A percentile compares a stretch with the other conserved stretches of the same genome.
These are phyloP conservation scores for Clitopilus passeckerianus DNA, from an alignment of 768 basidiomycete species.

Conservation along the genomic window DNA sequence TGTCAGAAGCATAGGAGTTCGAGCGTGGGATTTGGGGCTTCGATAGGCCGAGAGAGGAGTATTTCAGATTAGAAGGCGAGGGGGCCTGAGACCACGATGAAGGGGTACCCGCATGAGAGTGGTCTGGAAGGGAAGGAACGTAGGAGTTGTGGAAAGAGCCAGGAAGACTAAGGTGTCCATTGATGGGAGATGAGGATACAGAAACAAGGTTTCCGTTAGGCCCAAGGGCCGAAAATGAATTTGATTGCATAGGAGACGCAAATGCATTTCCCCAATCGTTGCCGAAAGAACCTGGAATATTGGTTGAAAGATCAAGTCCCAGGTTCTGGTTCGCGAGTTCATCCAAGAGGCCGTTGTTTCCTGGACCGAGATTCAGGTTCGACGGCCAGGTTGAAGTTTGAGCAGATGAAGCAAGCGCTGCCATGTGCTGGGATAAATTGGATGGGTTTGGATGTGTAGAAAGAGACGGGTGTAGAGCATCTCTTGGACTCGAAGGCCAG, in stretches of 20 bases:
- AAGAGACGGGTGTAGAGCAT: conserved; percentile 30
- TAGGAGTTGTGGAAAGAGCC: conserved; percentile 22
- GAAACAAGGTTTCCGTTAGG: conserved; percentile 54
- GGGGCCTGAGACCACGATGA: conserved; percentile 24
- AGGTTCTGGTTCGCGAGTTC: conserved; percentile 10
- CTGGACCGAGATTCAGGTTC: conserved; percentile 18
- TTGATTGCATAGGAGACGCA: conserved; percentile 56
- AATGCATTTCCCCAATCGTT: conserved; percentile 55
- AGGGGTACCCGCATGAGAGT: conserved; percentile 16
- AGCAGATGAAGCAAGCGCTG: conserved; percentile 24
- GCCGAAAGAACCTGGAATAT: conserved; percentile 17
- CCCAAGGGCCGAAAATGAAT: conserved; percentile 55
- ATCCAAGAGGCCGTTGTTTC: conserved; percentile 10
- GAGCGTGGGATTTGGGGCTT: conserved; percentile 25
- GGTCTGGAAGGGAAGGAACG: conserved; percentile 12
- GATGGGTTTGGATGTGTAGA: conserved; percentile 15
- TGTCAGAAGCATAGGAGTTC: conserved; percentile 19
- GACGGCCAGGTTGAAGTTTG: conserved; percentile 32
- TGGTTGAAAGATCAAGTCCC: conserved; percentile 6
- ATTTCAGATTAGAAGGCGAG: conserved; percentile 15
- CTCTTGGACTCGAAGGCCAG: conserved; percentile 22
- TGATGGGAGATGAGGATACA: conserved; percentile 20
- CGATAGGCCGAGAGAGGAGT: conserved; percentile 13
- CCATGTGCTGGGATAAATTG: conserved; percentile 23
- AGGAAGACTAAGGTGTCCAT: conserved; percentile 32